Conservation (phyloP, 164 flowering plant genomes). For the Nymphaea thermarum region DNA sequence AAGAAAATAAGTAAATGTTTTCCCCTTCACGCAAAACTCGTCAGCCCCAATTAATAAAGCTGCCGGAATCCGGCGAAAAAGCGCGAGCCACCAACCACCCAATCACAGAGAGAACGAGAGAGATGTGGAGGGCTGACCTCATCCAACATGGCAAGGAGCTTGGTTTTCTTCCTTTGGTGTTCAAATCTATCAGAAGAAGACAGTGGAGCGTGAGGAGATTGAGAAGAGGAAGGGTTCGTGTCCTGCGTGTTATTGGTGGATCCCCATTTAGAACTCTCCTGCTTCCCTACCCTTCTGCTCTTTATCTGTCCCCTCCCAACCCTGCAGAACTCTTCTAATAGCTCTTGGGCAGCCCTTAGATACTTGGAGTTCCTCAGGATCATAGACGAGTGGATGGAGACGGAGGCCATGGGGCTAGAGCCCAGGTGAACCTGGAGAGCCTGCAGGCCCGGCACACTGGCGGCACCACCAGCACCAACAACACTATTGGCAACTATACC, state of each 20-base stretch:
- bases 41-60: not conserved
- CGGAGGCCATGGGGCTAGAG: not conserved
- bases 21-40: not conserved
- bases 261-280: slow-evolving; percentile 3
- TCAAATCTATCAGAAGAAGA: slow-evolving; percentile 2
- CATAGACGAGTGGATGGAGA: not conserved
- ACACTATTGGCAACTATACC: not conserved
- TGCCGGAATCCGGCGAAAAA: not conserved
- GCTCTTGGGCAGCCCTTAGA: slow-evolving; percentile 61
- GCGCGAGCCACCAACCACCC: not conserved
- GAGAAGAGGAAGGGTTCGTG: not conserved
- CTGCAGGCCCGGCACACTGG: not conserved
- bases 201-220: not conserved
- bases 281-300: slow-evolving; percentile 11
- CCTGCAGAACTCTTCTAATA: slow-evolving; percentile 89
- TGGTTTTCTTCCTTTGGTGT: not conserved
- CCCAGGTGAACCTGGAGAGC: not conserved
- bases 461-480: not conserved
- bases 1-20: too few relatives aligned
- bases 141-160: not conserved
- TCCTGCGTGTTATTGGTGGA: not conserved
- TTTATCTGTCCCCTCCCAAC: slow-evolving; percentile 64
- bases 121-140: not conserved
- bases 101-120: not conserved
- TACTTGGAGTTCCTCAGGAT: slow-evolving; percentile 62